Evolutionary conservation across 2,329 filamentous ascomycete genomes (phyloP).

Genomic region (Colletotrichum lentis): DNA sequence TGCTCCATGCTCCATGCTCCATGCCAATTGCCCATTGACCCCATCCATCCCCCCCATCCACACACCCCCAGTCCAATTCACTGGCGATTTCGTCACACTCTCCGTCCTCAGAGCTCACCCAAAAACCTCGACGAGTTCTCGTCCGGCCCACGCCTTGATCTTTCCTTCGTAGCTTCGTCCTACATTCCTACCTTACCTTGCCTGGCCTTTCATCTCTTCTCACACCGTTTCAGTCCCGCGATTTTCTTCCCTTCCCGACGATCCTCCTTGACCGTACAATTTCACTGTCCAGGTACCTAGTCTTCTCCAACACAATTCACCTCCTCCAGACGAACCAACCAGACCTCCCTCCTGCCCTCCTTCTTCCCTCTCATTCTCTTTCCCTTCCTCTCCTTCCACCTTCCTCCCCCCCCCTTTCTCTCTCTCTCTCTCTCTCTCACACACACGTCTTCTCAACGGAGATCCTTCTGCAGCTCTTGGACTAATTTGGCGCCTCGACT

Average conservation of each 20-base stretch:
- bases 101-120: constrained; percentile 33
- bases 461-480: constrained; percentile 34
- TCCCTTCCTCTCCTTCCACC: no score
- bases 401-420: constrained; percentile 37
- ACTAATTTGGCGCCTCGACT: constrained; percentile 38
- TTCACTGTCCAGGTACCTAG: neutral
- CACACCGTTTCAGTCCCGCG: neutral
- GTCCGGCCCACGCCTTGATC: neutral
- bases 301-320: neutral
- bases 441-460: constrained; percentile 12
- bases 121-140: neutral
- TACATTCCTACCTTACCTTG: neutral
- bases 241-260: neutral
- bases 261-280: neutral
- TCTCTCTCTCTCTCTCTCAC: neutral
- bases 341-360: constrained; percentile 1
- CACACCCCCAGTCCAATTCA: constrained; percentile 26
- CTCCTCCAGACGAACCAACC: neutral
- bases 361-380: constrained; percentile 37
- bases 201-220: neutral
- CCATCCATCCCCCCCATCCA: neutral
- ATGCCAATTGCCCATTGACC: constrained; percentile 37
- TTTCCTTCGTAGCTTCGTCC: neutral
- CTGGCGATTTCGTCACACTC: constrained; percentile 38
- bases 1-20: constrained; percentile 18